These are phyloP conservation scores for Apiosordaria backusii DNA, from an alignment of 495 filamentous ascomycete species.

Conservation along the genomic window DNA sequence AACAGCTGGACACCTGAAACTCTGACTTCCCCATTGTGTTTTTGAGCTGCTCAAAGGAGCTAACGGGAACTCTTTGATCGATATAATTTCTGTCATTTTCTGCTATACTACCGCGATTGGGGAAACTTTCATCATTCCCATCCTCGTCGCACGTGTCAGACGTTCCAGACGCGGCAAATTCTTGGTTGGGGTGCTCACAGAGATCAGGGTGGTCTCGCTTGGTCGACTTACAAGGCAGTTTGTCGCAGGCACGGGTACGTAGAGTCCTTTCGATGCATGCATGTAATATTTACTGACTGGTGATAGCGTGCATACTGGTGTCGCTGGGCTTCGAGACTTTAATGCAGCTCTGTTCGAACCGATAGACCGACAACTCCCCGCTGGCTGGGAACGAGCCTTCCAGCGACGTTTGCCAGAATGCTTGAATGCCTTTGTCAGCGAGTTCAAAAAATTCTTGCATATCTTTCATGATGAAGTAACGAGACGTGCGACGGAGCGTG, in stretches of 20 bases:
- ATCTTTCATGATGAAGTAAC: slow-evolving; percentile 40
- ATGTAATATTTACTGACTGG: slow-evolving; percentile 30
- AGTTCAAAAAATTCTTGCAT: slow-evolving; percentile 19
- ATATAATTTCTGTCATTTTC: too few species aligned
- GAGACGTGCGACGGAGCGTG: slow-evolving; percentile 19
- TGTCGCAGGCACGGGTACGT: slow-evolving; percentile 22
- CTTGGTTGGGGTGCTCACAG: slow-evolving; percentile 51
- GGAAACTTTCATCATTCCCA: too few species aligned
- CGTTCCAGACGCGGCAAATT: too few species aligned
- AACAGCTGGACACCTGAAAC: not conserved
- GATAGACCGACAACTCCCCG: slow-evolving; percentile 49
- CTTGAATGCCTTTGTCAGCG: slow-evolving; percentile 20
- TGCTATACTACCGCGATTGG: too few species aligned
- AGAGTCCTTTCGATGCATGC: not conserved
- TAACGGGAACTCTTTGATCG: not conserved
- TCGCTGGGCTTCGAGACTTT: slow-evolving; percentile 42
- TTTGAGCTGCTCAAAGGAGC: not conserved
- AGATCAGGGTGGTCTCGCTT: slow-evolving; percentile 47
- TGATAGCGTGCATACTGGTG: slow-evolving; percentile 34
- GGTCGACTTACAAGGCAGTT: slow-evolving; percentile 61
- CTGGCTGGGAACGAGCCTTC: slow-evolving; percentile 57
- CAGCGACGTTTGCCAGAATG: slow-evolving; percentile 28
- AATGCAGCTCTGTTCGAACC: slow-evolving; percentile 52
- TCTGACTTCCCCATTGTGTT: not conserved
- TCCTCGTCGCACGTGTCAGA: too few species aligned